A percentile compares a stretch with the other conserved stretches of the same genome.
Conservation (phyloP, 768 basidiomycete species). For the Gymnopilus junonius region DNA sequence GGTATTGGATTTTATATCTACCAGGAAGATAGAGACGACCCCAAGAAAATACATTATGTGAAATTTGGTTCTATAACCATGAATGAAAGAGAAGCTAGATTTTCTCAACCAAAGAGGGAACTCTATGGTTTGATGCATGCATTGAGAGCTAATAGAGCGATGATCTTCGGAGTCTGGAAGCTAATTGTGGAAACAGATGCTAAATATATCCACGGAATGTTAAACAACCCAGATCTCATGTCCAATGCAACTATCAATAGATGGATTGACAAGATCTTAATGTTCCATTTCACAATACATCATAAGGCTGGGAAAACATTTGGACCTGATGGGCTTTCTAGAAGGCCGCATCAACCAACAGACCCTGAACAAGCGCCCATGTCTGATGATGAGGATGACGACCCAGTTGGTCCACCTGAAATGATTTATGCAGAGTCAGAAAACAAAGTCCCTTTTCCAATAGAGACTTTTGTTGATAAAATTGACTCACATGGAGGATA, state of each 20-base stretch:
- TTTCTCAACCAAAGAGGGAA: background rate
- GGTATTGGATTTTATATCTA: slow-evolving; percentile 41
- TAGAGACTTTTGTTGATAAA: background rate
- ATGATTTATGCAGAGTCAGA: background rate
- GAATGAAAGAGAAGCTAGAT: slow-evolving; percentile 28
- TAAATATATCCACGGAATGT: too few relatives aligned
- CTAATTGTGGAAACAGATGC: background rate
- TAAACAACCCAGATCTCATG: slow-evolving; percentile 18
- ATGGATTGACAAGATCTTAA: slow-evolving; percentile 38
- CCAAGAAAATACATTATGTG: slow-evolving; percentile 25
- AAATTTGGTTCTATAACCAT: slow-evolving; percentile 43
- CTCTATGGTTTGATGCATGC: background rate
- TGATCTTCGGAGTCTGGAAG: background rate
- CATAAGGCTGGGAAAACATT: slow-evolving; percentile 33
- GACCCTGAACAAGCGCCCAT: too few relatives aligned
- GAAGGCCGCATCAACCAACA: too few relatives aligned
- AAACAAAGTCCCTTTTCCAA: background rate
- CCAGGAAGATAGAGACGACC: slow-evolving; percentile 30
- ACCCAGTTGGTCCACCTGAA: too few relatives aligned
- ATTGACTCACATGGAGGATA: background rate
- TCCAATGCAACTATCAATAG: slow-evolving; percentile 39
- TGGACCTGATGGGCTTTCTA: slow-evolving; percentile 37
- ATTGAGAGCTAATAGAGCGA: background rate
- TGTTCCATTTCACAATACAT: slow-evolving; percentile 35
- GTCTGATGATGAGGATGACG: too few relatives aligned